These are phyloP conservation scores for Penicillium sp. DNA, from an alignment of 2,329 filamentous ascomycete species.

Conservation along the genomic window DNA sequence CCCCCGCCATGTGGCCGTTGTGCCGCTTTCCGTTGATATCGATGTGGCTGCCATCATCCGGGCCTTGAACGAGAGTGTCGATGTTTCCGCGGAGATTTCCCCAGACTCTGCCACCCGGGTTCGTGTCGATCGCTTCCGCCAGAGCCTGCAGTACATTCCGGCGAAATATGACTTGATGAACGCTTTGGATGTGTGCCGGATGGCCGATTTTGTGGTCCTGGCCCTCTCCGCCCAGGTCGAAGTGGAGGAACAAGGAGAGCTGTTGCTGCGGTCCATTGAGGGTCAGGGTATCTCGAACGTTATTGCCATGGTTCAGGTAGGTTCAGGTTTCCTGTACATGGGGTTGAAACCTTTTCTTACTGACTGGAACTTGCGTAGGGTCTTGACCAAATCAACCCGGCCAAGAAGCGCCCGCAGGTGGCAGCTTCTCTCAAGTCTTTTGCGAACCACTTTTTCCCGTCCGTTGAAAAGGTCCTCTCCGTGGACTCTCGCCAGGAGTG, in stretches of 20 bases:
- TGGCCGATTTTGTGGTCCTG: slow-evolving; percentile 88
- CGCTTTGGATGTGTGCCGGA: slow-evolving; percentile 73
- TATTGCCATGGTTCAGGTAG: no score
- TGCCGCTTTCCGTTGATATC: slow-evolving; percentile 69
- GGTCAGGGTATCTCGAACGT: slow-evolving; percentile 88
- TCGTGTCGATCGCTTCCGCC: slow-evolving; percentile 82
- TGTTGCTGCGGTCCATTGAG: slow-evolving; percentile 77
- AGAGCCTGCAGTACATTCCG: slow-evolving; percentile 79
- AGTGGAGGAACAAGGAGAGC: slow-evolving; percentile 67
- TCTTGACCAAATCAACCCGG: slow-evolving; percentile 66
- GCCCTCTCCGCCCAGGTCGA: slow-evolving; percentile 73
- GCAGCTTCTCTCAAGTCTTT: slow-evolving; percentile 79
- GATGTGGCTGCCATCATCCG: slow-evolving; percentile 60
- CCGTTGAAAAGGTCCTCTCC: slow-evolving; percentile 81
- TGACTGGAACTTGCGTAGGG: slow-evolving; percentile 76
- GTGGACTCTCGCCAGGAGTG: slow-evolving; percentile 84
- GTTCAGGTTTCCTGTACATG: no score
- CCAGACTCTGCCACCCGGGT: slow-evolving; percentile 54
- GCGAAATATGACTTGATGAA: slow-evolving; percentile 63
- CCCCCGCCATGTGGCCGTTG: slow-evolving; percentile 75
- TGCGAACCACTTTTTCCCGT: slow-evolving; percentile 87
- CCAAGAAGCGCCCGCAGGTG: slow-evolving; percentile 68
- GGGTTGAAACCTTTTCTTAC: no score
- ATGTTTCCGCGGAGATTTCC: slow-evolving; percentile 59
- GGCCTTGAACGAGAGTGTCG: slow-evolving; percentile 69